Base-by-base conservation (phyloP, 352 stramenopile species). In the Phytophthora ramorum region DNA sequence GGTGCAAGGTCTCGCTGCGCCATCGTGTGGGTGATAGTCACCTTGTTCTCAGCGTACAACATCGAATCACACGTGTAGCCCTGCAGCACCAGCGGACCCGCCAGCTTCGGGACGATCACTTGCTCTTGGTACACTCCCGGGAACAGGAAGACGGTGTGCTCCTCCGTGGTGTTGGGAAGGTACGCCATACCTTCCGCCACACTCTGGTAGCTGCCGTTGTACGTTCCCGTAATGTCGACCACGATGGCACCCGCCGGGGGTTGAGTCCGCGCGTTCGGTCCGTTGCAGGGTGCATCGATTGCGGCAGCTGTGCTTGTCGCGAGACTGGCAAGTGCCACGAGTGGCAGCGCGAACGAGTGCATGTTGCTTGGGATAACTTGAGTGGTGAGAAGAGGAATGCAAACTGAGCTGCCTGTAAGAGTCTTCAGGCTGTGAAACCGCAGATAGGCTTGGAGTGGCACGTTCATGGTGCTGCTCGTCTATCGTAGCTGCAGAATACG, bases 111-210 rank as follows among this genome's bases (percentile, higher is more conserved):
- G 20, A 69, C 37, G 5, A 43, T 35, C 8, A 69, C 61, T 19
- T 64, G 61, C 35, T 69, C 61, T 3, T 56, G 14, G 40, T 64
- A 69, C 20, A 69, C 37, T 3, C 61, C 61, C 8, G 61, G 53
- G 8, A 55, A 44, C 20, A 69, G n/a, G 22, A 65, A 65, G 28
- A 70, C 12, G 2, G 37, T 65, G 47, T 59, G 46, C 2, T 65
- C 38, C 2, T 46, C 62, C 20, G 62, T 70, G 20, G 54, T 65
- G 62, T 70, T 65, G 16, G 62, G 46, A 19, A 69, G 19, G 20
- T 64, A 19, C 7, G 53, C 38, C 7, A 69, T 28, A 7, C 45
- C 54, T 12, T 59, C 55, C 10, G 46, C 44, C n/a, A 70, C 48
- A 0, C 43, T 65, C 24, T 34, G 55, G 47, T 49, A 70, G 55